A percentile compares a stretch with the other conserved stretches of the same genome.
Conservation (phyloP, 352 stramenopile genomes). For the Globisporangium heterothallicum region DNA sequence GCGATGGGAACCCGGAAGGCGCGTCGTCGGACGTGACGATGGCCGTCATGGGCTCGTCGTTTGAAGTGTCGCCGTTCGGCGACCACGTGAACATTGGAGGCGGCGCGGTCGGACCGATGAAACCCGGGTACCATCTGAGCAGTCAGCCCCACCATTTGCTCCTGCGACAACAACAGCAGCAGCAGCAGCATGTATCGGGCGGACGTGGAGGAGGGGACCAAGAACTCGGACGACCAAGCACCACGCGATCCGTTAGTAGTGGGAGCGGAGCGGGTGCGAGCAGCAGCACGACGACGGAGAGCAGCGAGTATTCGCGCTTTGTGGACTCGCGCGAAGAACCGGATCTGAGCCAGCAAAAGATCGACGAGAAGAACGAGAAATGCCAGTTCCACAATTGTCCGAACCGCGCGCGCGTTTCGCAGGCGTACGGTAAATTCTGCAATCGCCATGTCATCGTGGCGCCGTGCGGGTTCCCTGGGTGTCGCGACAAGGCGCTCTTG, state of each 20-base stretch:
- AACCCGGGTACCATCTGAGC: conserved; percentile 6
- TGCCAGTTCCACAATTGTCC: conserved; percentile 74
- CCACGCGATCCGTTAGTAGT: conserved; percentile 3
- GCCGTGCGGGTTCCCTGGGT: conserved; percentile 81
- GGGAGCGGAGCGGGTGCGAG: background rate
- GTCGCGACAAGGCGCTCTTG: conserved; percentile 63
- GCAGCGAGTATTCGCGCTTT: conserved; percentile 36
- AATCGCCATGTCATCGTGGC: conserved; percentile 84
- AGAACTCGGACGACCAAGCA: background rate
- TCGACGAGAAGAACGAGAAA: conserved; percentile 59
- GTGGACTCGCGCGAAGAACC: conserved; percentile 35
- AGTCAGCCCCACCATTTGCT: conserved; percentile 8
- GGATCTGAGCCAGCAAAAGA: conserved; percentile 48
- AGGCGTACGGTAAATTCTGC: conserved; percentile 81
- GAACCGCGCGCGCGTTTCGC: conserved; percentile 70
- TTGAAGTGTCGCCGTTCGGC: conserved; percentile 32
- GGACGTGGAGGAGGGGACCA: background rate
- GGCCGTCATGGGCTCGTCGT: conserved; percentile 25
- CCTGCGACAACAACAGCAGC: conserved; percentile 5
- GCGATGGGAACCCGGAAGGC: background rate
- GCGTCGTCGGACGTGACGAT: conserved; percentile 7
- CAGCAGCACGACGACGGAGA: conserved; percentile 12
- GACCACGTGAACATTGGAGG: conserved; percentile 16
- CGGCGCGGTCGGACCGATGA: background rate
- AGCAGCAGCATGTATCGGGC: no score